Conservation (phyloP, 148 eudicot genomes). For the Silene uniflora region DNA sequence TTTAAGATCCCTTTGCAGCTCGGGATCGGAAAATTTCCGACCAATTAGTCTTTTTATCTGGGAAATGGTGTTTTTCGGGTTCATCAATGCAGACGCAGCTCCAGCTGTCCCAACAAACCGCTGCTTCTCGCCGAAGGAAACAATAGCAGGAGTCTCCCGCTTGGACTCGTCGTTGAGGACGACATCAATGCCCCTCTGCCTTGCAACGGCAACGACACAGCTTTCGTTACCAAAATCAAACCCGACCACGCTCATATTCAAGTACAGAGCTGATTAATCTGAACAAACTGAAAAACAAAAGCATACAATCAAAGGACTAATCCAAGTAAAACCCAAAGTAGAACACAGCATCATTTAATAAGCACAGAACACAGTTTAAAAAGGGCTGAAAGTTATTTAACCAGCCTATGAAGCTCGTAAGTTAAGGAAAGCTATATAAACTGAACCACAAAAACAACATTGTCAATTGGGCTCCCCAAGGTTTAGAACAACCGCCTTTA, state of each 20-base stretch:
- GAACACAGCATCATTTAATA: background rate
- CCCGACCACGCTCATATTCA: slow-evolving; percentile 88
- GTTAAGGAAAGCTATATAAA: too few relatives aligned
- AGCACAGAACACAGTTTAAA: too few relatives aligned
- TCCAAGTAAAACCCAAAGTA: background rate
- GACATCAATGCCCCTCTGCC: slow-evolving; percentile 94
- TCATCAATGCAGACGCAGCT: slow-evolving; percentile 89
- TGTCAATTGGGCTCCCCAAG: too few relatives aligned
- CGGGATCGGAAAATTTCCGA: slow-evolving; percentile 69
- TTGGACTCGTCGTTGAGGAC: slow-evolving; percentile 95
- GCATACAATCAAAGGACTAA: background rate
- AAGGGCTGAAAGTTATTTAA: too few relatives aligned
- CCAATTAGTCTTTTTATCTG: slow-evolving; percentile 83
- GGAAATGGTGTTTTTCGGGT: slow-evolving; percentile 85
- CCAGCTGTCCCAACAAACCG: slow-evolving; percentile 94
- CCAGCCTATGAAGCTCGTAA: too few relatives aligned
- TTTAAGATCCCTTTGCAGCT: slow-evolving; percentile 70
- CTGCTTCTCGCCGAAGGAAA: slow-evolving; percentile 92
- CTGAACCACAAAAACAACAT: too few relatives aligned
- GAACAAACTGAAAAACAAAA: background rate
- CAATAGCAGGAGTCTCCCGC: slow-evolving; percentile 88
- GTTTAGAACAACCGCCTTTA: too few relatives aligned
- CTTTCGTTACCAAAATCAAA: slow-evolving; percentile 93
- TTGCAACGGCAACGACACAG: slow-evolving; percentile 92
- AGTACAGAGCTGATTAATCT: slow-evolving; percentile 1